phyloP scores from a whole-genome alignment of 495 filamentous ascomycete species.

The Penicillium maclennaniae region DNA sequence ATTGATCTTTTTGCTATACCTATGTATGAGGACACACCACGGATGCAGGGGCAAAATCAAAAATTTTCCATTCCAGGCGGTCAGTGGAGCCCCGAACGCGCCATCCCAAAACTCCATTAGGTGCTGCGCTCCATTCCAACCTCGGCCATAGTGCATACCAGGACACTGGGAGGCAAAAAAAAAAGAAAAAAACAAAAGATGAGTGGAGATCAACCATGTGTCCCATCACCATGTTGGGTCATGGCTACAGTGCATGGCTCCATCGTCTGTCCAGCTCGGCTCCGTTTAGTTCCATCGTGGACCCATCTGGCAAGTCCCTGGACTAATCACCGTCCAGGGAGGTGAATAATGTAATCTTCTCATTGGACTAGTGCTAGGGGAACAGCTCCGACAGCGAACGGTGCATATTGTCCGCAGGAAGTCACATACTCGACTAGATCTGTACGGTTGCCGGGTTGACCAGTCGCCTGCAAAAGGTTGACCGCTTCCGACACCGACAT shows the following conservation, averaged over 20 bases:
- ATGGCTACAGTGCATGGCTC: conserved; percentile 4
- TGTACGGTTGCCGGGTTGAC: conserved; percentile 31
- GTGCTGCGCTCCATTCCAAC: conserved; percentile 17
- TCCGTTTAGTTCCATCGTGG: conserved; percentile 1
- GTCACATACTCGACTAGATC: conserved; percentile 15
- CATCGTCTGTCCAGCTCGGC: not conserved
- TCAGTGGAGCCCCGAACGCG: conserved; percentile 14
- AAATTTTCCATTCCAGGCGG: conserved; percentile 16
- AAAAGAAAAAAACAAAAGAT: conserved; percentile 11
- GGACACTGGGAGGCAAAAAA: conserved; percentile 4
- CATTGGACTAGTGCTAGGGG: not conserved
- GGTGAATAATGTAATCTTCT: conserved; percentile 15
- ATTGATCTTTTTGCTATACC: no score
- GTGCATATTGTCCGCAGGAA: not conserved
- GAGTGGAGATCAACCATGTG: conserved; percentile 24
- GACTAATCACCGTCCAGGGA: conserved; percentile 7
- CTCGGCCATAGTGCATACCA: conserved; percentile 26
- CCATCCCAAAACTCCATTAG: conserved; percentile 3
- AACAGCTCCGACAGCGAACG: not conserved
- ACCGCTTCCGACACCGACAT: conserved; percentile 16
- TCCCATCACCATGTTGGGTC: conserved; percentile 12
- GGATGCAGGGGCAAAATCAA: conserved; percentile 1
- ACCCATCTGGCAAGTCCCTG: not conserved
- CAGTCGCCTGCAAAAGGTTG: conserved; percentile 9
- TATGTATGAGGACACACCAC: not conserved